These are phyloP conservation scores for Fomitopsis serialis DNA, from an alignment of 768 basidiomycete genomes.

Conservation along the genomic window DNA sequence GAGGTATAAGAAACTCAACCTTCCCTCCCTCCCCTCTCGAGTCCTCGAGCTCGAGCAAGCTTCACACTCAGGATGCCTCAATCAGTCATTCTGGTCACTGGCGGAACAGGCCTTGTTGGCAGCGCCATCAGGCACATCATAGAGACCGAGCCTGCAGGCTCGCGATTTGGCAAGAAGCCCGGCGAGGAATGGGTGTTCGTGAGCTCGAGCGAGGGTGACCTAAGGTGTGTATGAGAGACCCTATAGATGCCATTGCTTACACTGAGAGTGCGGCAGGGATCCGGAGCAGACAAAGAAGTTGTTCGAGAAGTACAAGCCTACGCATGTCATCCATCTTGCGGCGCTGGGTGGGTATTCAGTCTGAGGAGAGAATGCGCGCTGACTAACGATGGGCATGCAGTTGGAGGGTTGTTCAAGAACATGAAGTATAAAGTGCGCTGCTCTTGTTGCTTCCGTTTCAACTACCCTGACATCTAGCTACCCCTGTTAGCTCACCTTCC, in stretches of 20 bases:
- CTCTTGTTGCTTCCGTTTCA: not conserved
- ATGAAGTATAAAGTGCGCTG: constrained; percentile 81
- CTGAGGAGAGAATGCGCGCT: not conserved
- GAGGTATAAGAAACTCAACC: too few species aligned
- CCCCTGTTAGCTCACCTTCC: constrained; percentile 67
- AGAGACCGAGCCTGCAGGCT: constrained; percentile 71
- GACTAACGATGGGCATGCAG: constrained; percentile 31
- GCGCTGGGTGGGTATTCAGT: constrained; percentile 63
- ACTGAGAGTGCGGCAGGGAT: constrained; percentile 42
- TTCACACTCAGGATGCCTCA: not conserved
- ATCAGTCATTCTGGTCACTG: constrained; percentile 71
- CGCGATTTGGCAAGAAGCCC: constrained; percentile 67
- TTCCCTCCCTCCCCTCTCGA: too few species aligned
- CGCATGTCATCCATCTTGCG: constrained; percentile 94
- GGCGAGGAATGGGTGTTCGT: constrained; percentile 88
- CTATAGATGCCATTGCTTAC: not conserved
- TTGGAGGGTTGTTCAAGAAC: constrained; percentile 93
- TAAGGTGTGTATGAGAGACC: constrained; percentile 46
- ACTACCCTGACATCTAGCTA: not conserved
- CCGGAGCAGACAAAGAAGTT: constrained; percentile 60
- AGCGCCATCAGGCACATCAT: constrained; percentile 75
- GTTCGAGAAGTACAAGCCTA: constrained; percentile 90
- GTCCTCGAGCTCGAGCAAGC: too few species aligned
- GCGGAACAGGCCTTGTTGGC: constrained; percentile 83
- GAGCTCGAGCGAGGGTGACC: constrained; percentile 74